phyloP scores from a whole-genome alignment of 306 rosid species.

The apple (Malus domestica) region ASM211411v1 NC_041798.1:165001-165500 shows the following conservation, averaged over 20 bases:
- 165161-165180: neutral
- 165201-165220: too few relatives aligned
- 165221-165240: too few relatives aligned
- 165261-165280: too few relatives aligned
- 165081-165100: constrained; percentile 5
- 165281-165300: neutral
- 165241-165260: too few relatives aligned
- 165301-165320: neutral
- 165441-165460: constrained; percentile 16
- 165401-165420: neutral
- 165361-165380: constrained; percentile 11
- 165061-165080: neutral
- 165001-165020: neutral
- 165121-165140: neutral
- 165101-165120: constrained; percentile 3
- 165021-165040: neutral
- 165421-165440: neutral
- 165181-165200: too few relatives aligned
- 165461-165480: constrained; percentile 27
- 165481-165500: constrained; percentile 30
- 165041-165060: neutral
- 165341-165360: neutral
- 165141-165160: neutral
- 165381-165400: neutral
- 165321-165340: too few relatives aligned